Conservation (phyloP, 768 basidiomycete genomes). For the Hericium alpestre region DNA sequence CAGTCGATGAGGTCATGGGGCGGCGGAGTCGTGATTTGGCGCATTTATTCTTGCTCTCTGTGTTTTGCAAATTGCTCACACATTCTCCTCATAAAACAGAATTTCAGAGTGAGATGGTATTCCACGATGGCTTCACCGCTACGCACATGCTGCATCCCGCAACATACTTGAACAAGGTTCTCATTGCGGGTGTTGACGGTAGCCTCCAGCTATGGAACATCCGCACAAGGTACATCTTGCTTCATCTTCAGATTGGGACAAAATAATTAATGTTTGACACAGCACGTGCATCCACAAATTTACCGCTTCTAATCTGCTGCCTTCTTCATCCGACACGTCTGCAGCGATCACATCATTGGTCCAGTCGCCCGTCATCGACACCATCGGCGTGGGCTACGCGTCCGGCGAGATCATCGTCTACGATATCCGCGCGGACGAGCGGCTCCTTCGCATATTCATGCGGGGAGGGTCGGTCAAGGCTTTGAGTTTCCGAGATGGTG, state of each 20-base stretch:
- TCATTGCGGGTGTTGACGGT: constrained; percentile 77
- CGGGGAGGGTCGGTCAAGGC: constrained; percentile 72
- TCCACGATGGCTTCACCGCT: constrained; percentile 81
- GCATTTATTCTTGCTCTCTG: neutral
- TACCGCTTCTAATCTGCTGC: constrained; percentile 39
- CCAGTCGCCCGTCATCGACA: constrained; percentile 93
- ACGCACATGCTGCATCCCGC: constrained; percentile 81
- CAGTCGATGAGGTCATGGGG: too few species aligned
- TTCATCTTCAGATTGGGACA: neutral
- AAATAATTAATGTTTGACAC: neutral
- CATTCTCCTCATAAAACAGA: constrained; percentile 8
- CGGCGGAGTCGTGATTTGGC: neutral
- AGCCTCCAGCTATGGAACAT: constrained; percentile 91
- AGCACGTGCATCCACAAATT: constrained; percentile 84
- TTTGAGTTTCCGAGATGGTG: constrained; percentile 81
- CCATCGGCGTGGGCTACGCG: constrained; percentile 84
- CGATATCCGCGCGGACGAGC: constrained; percentile 84
- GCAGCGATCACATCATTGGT: constrained; percentile 64
- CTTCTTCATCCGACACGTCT: constrained; percentile 20
- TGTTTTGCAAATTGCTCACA: neutral
- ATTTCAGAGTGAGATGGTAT: constrained; percentile 54
- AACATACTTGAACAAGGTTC: constrained; percentile 92
- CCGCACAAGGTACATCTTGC: constrained; percentile 52
- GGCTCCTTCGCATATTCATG: constrained; percentile 82
- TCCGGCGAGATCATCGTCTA: constrained; percentile 84